phyloP scores from a whole-genome alignment of 2,329 filamentous ascomycete species.

The Nothophoma quercina region DNA sequence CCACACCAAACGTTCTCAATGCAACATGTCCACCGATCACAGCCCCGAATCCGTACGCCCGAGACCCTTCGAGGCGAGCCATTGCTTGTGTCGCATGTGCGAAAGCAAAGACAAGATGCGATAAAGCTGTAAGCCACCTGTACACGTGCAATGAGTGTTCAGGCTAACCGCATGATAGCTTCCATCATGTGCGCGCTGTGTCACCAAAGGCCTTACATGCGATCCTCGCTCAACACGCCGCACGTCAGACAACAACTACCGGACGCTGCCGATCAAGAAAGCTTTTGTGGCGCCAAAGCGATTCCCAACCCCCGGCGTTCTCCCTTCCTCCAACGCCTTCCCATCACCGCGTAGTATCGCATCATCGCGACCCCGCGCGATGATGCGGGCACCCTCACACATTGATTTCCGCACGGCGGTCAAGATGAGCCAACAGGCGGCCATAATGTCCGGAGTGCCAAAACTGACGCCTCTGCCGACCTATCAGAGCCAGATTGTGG shows the following conservation, averaged over 20 bases:
- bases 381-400: conserved; percentile 35
- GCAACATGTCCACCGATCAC: background rate
- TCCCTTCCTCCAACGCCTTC: conserved; percentile 27
- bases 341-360: conserved; percentile 35
- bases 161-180: conserved; percentile 24
- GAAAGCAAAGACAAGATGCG: conserved; percentile 50
- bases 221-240: conserved; percentile 48
- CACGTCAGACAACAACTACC: conserved; percentile 45
- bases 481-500: conserved; percentile 31
- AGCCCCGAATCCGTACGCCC: conserved; percentile 36
- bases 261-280: conserved; percentile 35
- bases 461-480: conserved; percentile 40
- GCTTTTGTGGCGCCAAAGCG: conserved; percentile 36
- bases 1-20: conserved; percentile 21
- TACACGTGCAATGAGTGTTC: too few relatives aligned
- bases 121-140: conserved; percentile 40
- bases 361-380: conserved; percentile 25
- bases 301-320: conserved; percentile 30
- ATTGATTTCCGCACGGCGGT: conserved; percentile 40
- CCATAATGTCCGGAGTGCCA: conserved; percentile 31
- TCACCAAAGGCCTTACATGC: conserved; percentile 46
- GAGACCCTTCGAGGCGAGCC: conserved; percentile 44
- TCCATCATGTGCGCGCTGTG: conserved; percentile 48
- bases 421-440: conserved; percentile 35
- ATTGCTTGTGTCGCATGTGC: conserved; percentile 51